phyloP scores from a whole-genome alignment of 2,329 filamentous ascomycete species.

The Ceratocystis albifundus region DNA sequence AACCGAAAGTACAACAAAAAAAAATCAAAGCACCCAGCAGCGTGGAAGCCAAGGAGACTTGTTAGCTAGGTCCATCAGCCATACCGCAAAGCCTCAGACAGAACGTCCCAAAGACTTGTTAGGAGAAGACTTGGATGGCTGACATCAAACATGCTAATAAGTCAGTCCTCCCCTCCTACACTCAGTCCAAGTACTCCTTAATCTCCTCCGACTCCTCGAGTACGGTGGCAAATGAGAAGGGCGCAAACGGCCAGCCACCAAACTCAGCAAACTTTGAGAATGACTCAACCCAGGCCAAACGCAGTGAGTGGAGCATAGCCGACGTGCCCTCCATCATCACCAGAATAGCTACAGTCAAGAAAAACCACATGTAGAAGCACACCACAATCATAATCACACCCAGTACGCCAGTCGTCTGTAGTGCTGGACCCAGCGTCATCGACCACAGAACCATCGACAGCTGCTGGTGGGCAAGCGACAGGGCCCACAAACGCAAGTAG shows the following conservation, averaged over 20 bases:
- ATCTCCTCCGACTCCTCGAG: constrained; percentile 68
- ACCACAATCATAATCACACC: constrained; percentile 73
- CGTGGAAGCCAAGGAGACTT: background rate
- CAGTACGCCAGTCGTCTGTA: constrained; percentile 51
- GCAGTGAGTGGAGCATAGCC: constrained; percentile 77
- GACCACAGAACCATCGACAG: constrained; percentile 90
- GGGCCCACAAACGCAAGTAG: constrained; percentile 93
- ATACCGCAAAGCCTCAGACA: no score
- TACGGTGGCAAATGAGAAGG: constrained; percentile 75
- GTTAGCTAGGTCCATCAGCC: background rate
- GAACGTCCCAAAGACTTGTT: no score
- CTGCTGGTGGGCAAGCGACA: constrained; percentile 96
- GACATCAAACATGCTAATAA: background rate
- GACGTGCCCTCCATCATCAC: constrained; percentile 94
- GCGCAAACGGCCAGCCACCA: constrained; percentile 73
- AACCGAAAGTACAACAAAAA: constrained; percentile 16
- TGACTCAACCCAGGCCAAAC: constrained; percentile 92
- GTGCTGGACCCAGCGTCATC: constrained; percentile 79
- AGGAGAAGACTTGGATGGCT: background rate
- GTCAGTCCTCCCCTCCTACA: background rate
- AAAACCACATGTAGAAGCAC: constrained; percentile 83
- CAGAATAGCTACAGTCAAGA: constrained; percentile 57
- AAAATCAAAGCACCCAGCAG: constrained; percentile 17
- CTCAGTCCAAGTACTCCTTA: constrained; percentile 43
- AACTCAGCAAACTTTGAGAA: constrained; percentile 97